A percentile compares a stretch with the other conserved stretches of the same genome.
Conservation (phyloP, 1,139 yeast genomes). For the Meyerozyma sp. region DNA sequence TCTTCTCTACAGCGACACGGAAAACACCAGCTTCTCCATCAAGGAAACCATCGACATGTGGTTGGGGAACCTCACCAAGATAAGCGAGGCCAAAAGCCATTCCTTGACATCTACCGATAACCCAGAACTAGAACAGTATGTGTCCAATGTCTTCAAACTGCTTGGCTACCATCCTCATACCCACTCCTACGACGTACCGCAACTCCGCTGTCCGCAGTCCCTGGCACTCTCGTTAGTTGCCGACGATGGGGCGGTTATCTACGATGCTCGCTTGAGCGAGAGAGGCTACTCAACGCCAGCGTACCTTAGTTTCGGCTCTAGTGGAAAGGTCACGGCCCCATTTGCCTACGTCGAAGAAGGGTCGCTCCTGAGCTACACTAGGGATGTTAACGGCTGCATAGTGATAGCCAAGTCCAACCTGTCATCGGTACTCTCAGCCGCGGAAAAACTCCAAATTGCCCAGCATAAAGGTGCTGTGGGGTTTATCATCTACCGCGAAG, state of each 20-base stretch:
- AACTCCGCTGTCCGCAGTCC: conserved; percentile 19
- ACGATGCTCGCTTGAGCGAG: conserved; percentile 23
- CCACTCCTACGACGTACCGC: conserved; percentile 14
- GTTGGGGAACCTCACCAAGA: background rate
- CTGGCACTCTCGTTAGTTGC: conserved; percentile 22
- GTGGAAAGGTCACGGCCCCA: conserved; percentile 21
- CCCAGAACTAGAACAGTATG: background rate
- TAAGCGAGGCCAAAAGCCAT: background rate
- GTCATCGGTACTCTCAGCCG: conserved; percentile 8
- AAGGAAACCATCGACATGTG: background rate
- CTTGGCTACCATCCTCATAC: conserved; percentile 6
- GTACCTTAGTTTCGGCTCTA: conserved; percentile 25
- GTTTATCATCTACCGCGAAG: conserved; percentile 21
- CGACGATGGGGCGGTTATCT: conserved; percentile 16
- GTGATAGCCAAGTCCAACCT: conserved; percentile 22
- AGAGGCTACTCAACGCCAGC: conserved; percentile 30
- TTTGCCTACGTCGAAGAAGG: conserved; percentile 32
- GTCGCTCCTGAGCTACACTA: conserved; percentile 21
- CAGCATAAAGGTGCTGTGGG: conserved; percentile 25
- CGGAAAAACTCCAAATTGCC: conserved; percentile 25
- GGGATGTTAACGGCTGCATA: conserved; percentile 20
- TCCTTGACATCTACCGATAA: conserved; percentile 1
- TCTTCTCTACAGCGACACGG: conserved; percentile 7
- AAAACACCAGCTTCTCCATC: background rate
- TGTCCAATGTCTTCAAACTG: background rate